These are phyloP conservation scores for Theobroma cacao DNA, from an alignment of 345 rosid genomes.

Conservation along the genomic window DNA sequence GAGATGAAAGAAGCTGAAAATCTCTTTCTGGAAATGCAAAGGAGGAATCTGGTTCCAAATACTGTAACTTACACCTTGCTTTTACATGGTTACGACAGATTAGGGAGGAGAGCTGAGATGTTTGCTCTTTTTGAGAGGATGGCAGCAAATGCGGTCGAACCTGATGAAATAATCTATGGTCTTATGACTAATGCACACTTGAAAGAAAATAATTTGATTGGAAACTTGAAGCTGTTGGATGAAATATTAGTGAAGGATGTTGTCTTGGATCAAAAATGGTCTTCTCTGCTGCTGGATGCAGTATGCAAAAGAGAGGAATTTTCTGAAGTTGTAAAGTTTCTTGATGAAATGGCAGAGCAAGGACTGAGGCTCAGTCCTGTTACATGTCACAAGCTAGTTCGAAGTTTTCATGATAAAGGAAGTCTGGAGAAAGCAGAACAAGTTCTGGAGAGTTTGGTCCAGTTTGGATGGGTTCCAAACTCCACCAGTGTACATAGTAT, in stretches of 20 bases:
- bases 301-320: constrained; percentile 22
- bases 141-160: constrained; percentile 53
- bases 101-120: constrained; percentile 46
- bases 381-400: constrained; percentile 46
- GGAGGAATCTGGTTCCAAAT: constrained; percentile 47
- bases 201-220: constrained; percentile 49
- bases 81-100: constrained; percentile 48
- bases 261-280: constrained; percentile 25
- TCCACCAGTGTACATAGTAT: constrained; percentile 36
- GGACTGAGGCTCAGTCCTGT: constrained; percentile 44
- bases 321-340: constrained; percentile 21
- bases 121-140: constrained; percentile 59
- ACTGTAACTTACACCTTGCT: constrained; percentile 56
- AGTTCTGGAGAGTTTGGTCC: constrained; percentile 48
- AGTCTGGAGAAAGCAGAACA: constrained; percentile 44
- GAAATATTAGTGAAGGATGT: constrained; percentile 43
- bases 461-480: constrained; percentile 48
- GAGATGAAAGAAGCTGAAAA: constrained; percentile 54
- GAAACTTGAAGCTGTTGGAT: constrained; percentile 48
- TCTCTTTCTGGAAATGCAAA: constrained; percentile 53
- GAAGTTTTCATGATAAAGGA: constrained; percentile 44
- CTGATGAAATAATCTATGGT: constrained; percentile 55
- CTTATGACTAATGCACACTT: constrained; percentile 48
- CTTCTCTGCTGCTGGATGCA: constrained; percentile 27
- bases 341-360: constrained; percentile 37